Conservation (phyloP, 768 basidiomycete species). For the Suillus brevipes region DNA sequence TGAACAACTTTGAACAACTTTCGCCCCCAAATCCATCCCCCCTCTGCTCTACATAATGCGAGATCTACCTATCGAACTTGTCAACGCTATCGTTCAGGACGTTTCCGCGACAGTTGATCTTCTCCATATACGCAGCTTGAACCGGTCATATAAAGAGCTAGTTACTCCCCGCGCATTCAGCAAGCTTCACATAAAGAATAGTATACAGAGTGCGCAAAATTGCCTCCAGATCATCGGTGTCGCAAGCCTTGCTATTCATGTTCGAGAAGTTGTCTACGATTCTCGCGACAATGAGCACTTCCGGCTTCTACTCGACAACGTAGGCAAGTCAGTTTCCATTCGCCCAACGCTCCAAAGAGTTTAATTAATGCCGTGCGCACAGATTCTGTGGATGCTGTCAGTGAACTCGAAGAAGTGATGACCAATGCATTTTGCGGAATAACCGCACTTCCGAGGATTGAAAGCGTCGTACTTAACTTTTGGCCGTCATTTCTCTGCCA, state of each 20-base stretch:
- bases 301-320: constrained; percentile 20
- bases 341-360: neutral
- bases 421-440: constrained; percentile 26
- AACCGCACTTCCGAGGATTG: constrained; percentile 21
- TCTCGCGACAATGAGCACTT: constrained; percentile 27
- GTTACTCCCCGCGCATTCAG: constrained; percentile 27
- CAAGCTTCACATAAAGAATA: constrained; percentile 26
- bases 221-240: constrained; percentile 21
- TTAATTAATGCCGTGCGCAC: neutral
- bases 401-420: constrained; percentile 32
- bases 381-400: constrained; percentile 28
- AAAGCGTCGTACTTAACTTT: constrained; percentile 30
- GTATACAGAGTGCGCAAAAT: constrained; percentile 27
- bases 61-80: constrained; percentile 28
- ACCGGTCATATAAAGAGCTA: constrained; percentile 23
- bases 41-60: constrained; percentile 17
- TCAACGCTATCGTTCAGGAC: constrained; percentile 24
- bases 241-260: constrained; percentile 22
- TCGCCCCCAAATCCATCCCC: neutral
- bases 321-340: constrained; percentile 8
- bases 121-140: constrained; percentile 28
- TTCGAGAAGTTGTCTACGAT: constrained; percentile 31
- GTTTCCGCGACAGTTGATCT: constrained; percentile 26
- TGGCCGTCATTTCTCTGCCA: constrained; percentile 32
- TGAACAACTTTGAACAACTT: neutral